Evolutionary conservation across 345 rosid genomes (phyloP).

Genomic region (Euclidium syriacum): DNA sequence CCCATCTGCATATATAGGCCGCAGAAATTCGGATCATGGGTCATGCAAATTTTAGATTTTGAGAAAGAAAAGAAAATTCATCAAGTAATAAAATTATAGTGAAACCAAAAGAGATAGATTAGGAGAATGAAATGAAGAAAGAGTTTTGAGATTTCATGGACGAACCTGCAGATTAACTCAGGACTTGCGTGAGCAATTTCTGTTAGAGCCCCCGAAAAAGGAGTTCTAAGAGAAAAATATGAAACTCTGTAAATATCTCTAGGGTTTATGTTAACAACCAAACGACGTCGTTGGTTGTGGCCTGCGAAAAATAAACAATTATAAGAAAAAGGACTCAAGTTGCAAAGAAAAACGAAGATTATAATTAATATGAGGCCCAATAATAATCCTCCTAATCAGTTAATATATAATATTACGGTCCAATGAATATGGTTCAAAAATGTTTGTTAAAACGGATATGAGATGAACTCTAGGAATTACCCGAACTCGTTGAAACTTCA

Average conservation of each 20-base stretch:
- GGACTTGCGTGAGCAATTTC: background rate
- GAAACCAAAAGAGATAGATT: background rate
- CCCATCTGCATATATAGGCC: background rate
- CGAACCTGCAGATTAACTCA: constrained; percentile 8
- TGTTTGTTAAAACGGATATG: too few species aligned
- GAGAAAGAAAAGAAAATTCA: background rate
- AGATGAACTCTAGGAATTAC: too few species aligned
- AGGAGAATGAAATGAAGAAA: background rate
- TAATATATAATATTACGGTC: too few species aligned
- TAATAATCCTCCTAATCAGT: background rate
- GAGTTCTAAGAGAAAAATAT: background rate
- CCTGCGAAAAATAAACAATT: background rate
- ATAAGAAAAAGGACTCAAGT: too few species aligned
- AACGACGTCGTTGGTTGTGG: background rate
- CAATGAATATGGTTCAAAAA: too few species aligned
- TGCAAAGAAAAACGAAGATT: background rate
- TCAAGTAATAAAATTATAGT: background rate
- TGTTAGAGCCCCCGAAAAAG: background rate
- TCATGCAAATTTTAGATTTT: background rate
- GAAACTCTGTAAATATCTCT: background rate
- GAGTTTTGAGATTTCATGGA: background rate
- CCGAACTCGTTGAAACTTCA: too few species aligned
- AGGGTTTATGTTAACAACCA: constrained; percentile 1
- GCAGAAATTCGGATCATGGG: background rate
- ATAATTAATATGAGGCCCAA: background rate